Evolutionary conservation across 75 land plant species (phyloP).

Genomic region (Sequoia sempervirens): DNA sequence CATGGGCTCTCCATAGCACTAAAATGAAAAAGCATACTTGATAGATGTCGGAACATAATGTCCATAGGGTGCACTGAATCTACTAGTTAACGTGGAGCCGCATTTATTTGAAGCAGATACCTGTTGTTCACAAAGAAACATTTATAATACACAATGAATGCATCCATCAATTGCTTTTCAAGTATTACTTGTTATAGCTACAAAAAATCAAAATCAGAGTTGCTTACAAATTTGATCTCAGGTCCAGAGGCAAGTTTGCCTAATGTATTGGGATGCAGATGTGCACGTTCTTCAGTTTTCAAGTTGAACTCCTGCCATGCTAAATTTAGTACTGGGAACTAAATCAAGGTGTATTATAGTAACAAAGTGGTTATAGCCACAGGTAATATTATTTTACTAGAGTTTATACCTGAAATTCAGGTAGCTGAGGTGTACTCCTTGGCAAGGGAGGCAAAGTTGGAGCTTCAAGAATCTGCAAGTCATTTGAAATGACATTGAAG

Average conservation of each 20-base stretch:
- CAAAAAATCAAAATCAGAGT: neutral
- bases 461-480: constrained; percentile 75
- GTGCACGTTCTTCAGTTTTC: constrained; percentile 6
- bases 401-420: constrained; percentile 78
- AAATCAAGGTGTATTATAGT: neutral
- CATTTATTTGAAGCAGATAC: neutral
- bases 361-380: neutral
- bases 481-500: neutral
- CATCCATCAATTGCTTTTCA: neutral
- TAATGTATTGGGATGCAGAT: neutral
- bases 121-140: constrained; percentile 6
- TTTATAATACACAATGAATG: neutral
- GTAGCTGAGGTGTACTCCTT: constrained; percentile 62
- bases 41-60: neutral
- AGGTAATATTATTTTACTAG: neutral
- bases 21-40: neutral
- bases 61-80: constrained; percentile 8
- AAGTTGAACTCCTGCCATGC: constrained; percentile 8
- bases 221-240: neutral
- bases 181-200: neutral
- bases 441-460: constrained; percentile 53
- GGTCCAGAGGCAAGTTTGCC: neutral
- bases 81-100: neutral
- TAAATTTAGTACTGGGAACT: neutral
- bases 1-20: neutral